A percentile compares a stretch with the other conserved stretches of the same genome.
Evolutionary conservation across 73 alveolate species (phyloP).

Genomic region (Tetrahymena malaccensis): DNA sequence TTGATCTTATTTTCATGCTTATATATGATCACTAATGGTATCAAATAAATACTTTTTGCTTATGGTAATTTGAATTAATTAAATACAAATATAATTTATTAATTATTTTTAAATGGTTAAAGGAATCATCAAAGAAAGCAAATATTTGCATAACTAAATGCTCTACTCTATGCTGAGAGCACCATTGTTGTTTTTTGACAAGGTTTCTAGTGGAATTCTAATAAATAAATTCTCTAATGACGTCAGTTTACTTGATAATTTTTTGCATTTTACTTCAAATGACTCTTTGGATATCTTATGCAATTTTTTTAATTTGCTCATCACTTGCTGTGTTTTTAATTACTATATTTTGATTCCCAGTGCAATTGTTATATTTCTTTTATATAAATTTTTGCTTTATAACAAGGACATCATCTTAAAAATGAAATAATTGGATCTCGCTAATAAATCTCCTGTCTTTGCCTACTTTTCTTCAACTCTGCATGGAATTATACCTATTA

Average conservation of each 20-base stretch:
- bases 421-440: constrained; percentile 4
- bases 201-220: constrained; percentile 7
- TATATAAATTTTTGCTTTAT: background rate
- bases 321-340: constrained; percentile 3
- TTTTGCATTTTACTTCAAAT: background rate
- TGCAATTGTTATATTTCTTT: background rate
- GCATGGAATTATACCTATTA: background rate
- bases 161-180: constrained; percentile 2
- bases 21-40: background rate
- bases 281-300: constrained; percentile 1
- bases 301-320: constrained; percentile 2
- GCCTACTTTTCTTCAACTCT: background rate
- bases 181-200: constrained; percentile 2
- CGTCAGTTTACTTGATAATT: constrained; percentile 6
- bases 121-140: background rate
- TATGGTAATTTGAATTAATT: background rate
- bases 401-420: background rate
- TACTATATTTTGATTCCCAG: background rate
- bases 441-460: background rate
- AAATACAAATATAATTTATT: background rate
- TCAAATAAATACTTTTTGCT: background rate
- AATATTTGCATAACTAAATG: constrained; percentile 6
- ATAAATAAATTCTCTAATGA: constrained; percentile 26
- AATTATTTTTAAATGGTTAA: too few species aligned
- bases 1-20: background rate